Percentiles rank a stretch among this genome's conserved stretches.
phyloP scores from a whole-genome alignment of 73 alveolate species.

The Tetrahymena elliotti region DNA sequence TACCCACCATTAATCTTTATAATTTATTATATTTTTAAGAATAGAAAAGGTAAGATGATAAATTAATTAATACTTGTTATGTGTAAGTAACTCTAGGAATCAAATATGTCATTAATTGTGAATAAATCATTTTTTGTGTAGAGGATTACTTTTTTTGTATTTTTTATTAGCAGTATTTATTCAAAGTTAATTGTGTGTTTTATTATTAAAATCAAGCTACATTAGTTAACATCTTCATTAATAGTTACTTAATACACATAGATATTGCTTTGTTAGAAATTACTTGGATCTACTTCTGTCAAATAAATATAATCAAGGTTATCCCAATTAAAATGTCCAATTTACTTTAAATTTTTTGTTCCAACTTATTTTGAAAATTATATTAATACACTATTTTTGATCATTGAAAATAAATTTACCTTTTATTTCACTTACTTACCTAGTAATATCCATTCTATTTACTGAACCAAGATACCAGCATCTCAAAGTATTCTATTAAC shows the following conservation, averaged over 20 bases:
- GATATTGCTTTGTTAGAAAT: neutral
- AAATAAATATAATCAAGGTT: neutral
- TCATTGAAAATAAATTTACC: neutral
- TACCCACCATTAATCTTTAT: neutral
- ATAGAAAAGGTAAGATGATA: neutral
- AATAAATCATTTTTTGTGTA: neutral
- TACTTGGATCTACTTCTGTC: neutral
- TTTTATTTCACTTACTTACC: neutral
- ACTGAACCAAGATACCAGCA: neutral
- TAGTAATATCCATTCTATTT: neutral
- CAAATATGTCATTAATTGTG: neutral
- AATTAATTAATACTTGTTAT: neutral
- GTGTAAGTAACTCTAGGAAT: neutral
- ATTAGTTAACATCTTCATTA: neutral
- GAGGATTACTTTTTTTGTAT: neutral
- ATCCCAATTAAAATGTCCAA: neutral
- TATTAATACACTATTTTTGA: neutral
- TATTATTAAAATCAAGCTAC: neutral
- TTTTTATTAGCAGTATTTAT: neutral
- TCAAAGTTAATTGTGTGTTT: neutral
- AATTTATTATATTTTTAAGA: neutral
- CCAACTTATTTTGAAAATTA: neutral
- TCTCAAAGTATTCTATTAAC: neutral
- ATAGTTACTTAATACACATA: neutral
- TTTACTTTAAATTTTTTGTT: neutral